Evolutionary conservation across 768 basidiomycete genomes (phyloP).

Genomic region (Sarcomyxa edulis): DNA sequence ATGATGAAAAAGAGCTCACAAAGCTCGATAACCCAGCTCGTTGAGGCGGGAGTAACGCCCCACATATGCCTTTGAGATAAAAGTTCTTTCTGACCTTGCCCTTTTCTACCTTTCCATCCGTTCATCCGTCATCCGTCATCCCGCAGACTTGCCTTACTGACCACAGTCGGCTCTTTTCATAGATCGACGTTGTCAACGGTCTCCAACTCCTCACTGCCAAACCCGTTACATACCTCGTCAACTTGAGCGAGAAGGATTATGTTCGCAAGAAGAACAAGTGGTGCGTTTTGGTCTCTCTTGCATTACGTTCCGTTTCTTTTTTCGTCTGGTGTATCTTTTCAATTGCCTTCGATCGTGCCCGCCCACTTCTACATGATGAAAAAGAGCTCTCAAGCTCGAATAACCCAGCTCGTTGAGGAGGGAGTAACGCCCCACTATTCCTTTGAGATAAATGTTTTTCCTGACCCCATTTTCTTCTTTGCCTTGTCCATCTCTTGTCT

Average conservation of each 20-base stretch:
- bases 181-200: slow-evolving; percentile 89
- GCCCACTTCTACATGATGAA: slow-evolving; percentile 45
- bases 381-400: slow-evolving; percentile 72
- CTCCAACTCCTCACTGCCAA: slow-evolving; percentile 93
- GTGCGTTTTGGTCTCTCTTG: slow-evolving; percentile 29
- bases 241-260: slow-evolving; percentile 92
- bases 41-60: slow-evolving; percentile 94
- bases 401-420: slow-evolving; percentile 96
- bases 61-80: slow-evolving; percentile 62
- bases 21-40: slow-evolving; percentile 91
- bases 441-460: slow-evolving; percentile 53
- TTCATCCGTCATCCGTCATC: background rate
- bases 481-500: no score
- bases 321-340: no score
- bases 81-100: slow-evolving; percentile 15
- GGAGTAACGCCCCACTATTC: slow-evolving; percentile 82
- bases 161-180: slow-evolving; percentile 5
- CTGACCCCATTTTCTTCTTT: background rate
- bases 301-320: no score
- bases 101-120: slow-evolving; percentile 1
- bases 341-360: no score
- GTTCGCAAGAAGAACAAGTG: slow-evolving; percentile 99
- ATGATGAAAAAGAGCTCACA: slow-evolving; percentile 71
- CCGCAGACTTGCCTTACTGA: slow-evolving; percentile 15
- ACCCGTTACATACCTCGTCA: slow-evolving; percentile 96